Conservation (phyloP, 345 rosid genomes). For the Rhizophora mangle region DNA sequence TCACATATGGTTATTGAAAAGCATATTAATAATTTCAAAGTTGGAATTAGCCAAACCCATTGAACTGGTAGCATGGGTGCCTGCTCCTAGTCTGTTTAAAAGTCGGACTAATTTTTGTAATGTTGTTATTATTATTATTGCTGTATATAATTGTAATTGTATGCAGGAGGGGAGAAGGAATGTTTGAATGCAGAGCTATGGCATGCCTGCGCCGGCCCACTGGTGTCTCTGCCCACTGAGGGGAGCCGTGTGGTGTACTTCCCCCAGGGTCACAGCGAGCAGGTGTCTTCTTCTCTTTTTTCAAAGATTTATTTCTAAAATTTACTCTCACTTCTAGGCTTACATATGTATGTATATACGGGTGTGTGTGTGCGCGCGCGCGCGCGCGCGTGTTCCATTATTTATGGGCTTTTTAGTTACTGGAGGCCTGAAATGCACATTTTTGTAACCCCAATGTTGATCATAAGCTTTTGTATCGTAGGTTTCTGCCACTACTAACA, state of each 20-base stretch:
- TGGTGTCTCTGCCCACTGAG: slow-evolving; percentile 30
- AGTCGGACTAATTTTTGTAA: not conserved
- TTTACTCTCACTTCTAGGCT: not conserved
- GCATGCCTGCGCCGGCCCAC: slow-evolving; percentile 39
- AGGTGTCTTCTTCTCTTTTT: slow-evolving; percentile 13
- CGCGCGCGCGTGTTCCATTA: not conserved
- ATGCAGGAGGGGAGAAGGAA: slow-evolving; percentile 26
- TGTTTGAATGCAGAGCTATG: slow-evolving; percentile 34
- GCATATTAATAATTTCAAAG: too few relatives aligned
- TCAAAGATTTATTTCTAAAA: not conserved
- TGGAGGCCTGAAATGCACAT: too few relatives aligned
- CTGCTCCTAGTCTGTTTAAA: not conserved
- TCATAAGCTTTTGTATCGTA: not conserved
- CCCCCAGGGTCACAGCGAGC: slow-evolving; percentile 39
- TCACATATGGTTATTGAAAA: too few relatives aligned
- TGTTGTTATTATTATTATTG: not conserved
- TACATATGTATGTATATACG: too few relatives aligned
- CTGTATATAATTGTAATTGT: not conserved
- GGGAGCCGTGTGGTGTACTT: slow-evolving; percentile 35
- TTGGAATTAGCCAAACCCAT: too few relatives aligned
- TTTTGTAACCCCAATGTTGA: too few relatives aligned
- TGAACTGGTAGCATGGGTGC: not conserved
- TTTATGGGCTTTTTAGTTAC: not conserved
- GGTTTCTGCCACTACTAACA: slow-evolving; percentile 33
- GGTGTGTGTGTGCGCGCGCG: too few relatives aligned